Evolutionary conservation across 2,329 filamentous ascomycete species (phyloP), one percentile per base, ranked within the genome.

Genomic region (Alternaria solani): DNA sequence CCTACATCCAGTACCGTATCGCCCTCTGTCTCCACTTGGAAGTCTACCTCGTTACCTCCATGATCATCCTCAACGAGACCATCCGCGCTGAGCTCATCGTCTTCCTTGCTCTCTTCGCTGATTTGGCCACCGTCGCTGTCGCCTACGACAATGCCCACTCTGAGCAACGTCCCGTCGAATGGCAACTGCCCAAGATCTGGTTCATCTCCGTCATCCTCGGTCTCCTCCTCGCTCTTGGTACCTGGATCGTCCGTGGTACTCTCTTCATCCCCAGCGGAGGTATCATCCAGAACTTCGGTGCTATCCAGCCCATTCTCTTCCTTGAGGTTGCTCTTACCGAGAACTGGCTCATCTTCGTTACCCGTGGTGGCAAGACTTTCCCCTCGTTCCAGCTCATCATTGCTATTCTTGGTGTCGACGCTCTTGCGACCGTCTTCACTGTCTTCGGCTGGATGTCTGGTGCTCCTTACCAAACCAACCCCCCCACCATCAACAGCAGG

Each of bases 171-270:
- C 90, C 90, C 14, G 90, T 92, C 71, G 90, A 92, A 79, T 93
- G 90, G 90, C 90, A 93, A 81, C 78, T 93, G 66, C 89, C 90
- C 66, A 93, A 92, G 85, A 92, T 92, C 76, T 92, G 90, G 90
- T 85, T 92, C 67, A 91, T 93, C 73, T 89, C 86, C 63, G 83
- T 90, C 67, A 81, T 90, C 61, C 86, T 92, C 51, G 90, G 90
- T 78, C 67, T 86, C 34, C 80, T 92, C 44, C 88, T 93, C 42
- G 90, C 90, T 56, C 75, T 86, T 44, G 90, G 83, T 62, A 93
- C 90, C 70, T 93, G 90, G 90, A 83, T 92, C 73, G 81, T 92
- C 65, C 90, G 90, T 73, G 90, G 87, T 53, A 85, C 89, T 49
- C 81, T 92, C 73, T 92, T 88, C 85, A 80, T 92, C 20, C 80